Conservation (phyloP, 2,329 filamentous ascomycete species). For the Metarhizium guizhouense region DNA sequence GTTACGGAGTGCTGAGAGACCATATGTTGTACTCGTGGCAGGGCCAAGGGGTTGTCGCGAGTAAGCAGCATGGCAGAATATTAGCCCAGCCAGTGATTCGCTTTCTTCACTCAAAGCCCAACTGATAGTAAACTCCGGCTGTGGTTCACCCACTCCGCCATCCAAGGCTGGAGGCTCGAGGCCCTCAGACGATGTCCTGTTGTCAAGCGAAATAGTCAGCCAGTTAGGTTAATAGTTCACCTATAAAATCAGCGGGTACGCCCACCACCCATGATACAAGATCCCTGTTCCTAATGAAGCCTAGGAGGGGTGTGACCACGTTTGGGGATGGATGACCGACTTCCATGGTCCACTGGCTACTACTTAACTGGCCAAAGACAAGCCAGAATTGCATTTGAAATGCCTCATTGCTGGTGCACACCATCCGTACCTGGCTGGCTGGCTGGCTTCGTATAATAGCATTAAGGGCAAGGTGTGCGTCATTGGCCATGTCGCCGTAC, state of each 20-base stretch:
- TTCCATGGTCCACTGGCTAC: not conserved
- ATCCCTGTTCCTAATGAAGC: not conserved
- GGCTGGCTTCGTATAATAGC: not conserved
- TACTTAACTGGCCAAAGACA: not conserved
- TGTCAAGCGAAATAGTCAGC: not conserved
- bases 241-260: not conserved
- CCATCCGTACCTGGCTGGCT: not conserved
- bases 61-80: not conserved
- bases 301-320: not conserved
- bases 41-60: too few species aligned
- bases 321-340: not conserved
- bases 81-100: not conserved
- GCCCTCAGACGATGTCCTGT: not conserved
- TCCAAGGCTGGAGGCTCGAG: not conserved
- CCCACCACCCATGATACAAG: not conserved
- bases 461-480: not conserved
- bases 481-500: not conserved
- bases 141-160: not conserved
- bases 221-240: not conserved
- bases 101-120: too few species aligned
- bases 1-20: too few species aligned
- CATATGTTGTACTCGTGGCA: too few species aligned
- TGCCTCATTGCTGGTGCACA: conserved; percentile 3
- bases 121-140: too few species aligned
- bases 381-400: not conserved